Evolutionary conservation across 2,329 filamentous ascomycete species (phyloP), one percentile per base, ranked within the genome.

Genomic region (Botrytis deweyae): DNA sequence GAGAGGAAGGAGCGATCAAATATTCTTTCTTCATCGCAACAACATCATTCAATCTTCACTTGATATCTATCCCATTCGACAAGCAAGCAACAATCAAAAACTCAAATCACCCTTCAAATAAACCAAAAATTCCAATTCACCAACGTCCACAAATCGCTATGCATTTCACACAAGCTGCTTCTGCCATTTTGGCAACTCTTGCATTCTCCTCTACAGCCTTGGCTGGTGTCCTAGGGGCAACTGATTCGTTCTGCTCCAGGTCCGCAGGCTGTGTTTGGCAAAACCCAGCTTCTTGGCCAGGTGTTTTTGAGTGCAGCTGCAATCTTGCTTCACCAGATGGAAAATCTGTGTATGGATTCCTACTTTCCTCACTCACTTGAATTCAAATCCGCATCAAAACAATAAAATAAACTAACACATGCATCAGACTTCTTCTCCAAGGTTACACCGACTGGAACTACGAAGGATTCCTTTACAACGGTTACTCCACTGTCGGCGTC

Each of bases 101-200:
- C 10, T 6, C 25, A 4, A 10, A 33, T 5, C 20, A 29, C 33
- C 22, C 20, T 36, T 12, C 59, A 29, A 49, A 18, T 14, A 33
- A 33, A n/a, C 5, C 10, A 59, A 14, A 7, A 49, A 18, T 8
- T 63, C 29, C 42, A 49, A 49, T 3, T 8, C 16, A 61, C 5
- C 52, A 38, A 8, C 33, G 25, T n/a, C 20, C 58, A 71, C 14
- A 12, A 62, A 18, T 61, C 65, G 25, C 18, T 18, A 73, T 73
- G 71, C 55, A 52, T 33, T 73, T 73, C 55, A 52, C 58, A 25
- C 52, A 49, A 29, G 40, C 71, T 42, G 52, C 64, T 58, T 46
- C 52, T 25, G 36, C 71, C 65, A 70, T 73, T 58, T 69, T 73
- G 64, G 40, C 52, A n/a, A 42, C 65, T 33, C 38, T 72, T 58